phyloP scores from a whole-genome alignment of 176 grass and related monocot species.

The Canna indica region DNA sequence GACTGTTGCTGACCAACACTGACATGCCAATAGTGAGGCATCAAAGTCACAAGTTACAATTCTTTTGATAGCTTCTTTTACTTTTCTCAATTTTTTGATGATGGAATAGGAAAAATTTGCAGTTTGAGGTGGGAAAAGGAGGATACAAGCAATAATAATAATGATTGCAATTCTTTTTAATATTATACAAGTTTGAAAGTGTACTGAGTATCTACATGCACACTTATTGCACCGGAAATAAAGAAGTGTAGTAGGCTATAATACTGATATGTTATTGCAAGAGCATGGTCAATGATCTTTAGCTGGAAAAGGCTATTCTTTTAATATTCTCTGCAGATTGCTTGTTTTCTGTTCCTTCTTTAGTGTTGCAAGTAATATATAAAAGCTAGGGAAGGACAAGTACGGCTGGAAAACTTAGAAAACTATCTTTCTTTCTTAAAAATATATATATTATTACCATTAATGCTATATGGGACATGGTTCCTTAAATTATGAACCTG shows the following conservation, averaged over 20 bases:
- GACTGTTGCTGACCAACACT: not conserved
- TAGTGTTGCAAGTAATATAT: too few relatives aligned
- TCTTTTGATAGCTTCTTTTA: not conserved
- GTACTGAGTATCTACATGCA: not conserved
- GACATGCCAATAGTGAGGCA: not conserved
- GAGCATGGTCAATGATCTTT: not conserved
- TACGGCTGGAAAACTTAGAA: too few relatives aligned
- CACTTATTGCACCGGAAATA: not conserved
- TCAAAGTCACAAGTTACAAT: not conserved
- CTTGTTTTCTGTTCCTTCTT: not conserved
- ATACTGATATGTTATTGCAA: not conserved
- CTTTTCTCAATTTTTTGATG: not conserved
- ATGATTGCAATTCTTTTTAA: constrained; percentile 2
- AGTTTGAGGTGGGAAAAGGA: constrained; percentile 7
- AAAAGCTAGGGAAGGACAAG: too few relatives aligned
- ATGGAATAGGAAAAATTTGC: not conserved
- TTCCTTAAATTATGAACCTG: too few relatives aligned
- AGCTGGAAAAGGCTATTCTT: not conserved
- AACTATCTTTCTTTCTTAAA: too few relatives aligned
- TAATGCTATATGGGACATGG: too few relatives aligned
- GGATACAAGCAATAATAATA: not conserved
- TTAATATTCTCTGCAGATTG: constrained; percentile 5
- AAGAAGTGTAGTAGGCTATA: not conserved
- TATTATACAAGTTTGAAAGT: not conserved
- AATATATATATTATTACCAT: too few relatives aligned